Evolutionary conservation across 768 basidiomycete species (phyloP).

Genomic region (Exsudoporus frostii): DNA sequence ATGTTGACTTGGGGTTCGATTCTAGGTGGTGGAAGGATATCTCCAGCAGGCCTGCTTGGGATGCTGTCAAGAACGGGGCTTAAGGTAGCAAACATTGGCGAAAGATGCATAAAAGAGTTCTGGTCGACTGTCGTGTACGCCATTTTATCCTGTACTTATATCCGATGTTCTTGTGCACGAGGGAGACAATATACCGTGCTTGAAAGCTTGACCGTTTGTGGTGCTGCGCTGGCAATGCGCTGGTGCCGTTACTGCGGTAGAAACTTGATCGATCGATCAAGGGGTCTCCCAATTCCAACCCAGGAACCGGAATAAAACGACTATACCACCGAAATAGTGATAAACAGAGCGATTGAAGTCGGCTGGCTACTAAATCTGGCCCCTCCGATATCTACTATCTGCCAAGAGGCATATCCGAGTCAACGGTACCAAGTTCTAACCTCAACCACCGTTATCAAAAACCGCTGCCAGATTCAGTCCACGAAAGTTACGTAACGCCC

Average conservation of each 20-base stretch:
- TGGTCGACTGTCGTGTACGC: neutral
- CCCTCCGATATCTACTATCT: no score
- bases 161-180: neutral
- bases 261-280: no score
- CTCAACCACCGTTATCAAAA: no score
- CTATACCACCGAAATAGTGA: no score
- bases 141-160: neutral
- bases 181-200: neutral
- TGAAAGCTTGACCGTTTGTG: neutral
- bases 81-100: neutral
- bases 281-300: neutral
- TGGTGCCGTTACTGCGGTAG: neutral
- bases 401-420: no score
- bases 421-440: no score
- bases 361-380: no score
- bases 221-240: neutral
- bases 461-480: no score
- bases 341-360: no score
- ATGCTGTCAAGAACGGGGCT: conserved; percentile 40
- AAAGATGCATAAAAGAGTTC: neutral
- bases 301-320: no score
- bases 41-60: conserved; percentile 43
- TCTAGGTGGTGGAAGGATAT: conserved; percentile 54
- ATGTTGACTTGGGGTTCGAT: conserved; percentile 5
- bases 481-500: no score